Evolutionary conservation across 768 basidiomycete genomes (phyloP).

Genomic region (Calocybe cyanea): DNA sequence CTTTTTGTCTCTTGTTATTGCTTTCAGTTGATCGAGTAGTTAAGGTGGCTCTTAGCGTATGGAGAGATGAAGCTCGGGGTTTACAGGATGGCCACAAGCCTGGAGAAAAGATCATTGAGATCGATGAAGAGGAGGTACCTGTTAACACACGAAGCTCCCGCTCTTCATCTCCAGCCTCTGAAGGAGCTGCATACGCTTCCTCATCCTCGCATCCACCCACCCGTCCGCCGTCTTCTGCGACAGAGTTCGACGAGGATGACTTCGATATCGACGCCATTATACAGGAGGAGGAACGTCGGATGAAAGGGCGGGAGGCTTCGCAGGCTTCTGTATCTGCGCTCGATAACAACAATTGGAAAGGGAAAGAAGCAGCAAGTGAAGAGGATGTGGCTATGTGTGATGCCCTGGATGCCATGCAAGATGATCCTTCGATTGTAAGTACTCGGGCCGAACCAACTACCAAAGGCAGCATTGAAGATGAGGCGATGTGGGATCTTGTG

Average conservation of each 20-base stretch:
- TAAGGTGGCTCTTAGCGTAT: constrained; percentile 70
- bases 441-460: too few relatives aligned
- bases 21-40: constrained; percentile 5
- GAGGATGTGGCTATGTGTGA: constrained; percentile 73
- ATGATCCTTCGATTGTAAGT: background rate
- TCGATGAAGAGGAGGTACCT: constrained; percentile 19
- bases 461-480: constrained; percentile 35
- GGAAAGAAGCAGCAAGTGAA: constrained; percentile 16
- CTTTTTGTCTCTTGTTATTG: background rate
- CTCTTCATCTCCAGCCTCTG: constrained; percentile 19
- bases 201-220: constrained; percentile 29
- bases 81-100: constrained; percentile 20
- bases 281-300: constrained; percentile 36
- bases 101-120: constrained; percentile 17
- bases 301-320: constrained; percentile 13
- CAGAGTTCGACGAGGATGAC: constrained; percentile 37
- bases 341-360: background rate
- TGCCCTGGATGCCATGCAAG: constrained; percentile 45
- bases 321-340: background rate
- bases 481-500: constrained; percentile 74
- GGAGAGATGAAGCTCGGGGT: constrained; percentile 65
- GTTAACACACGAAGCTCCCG: constrained; percentile 9
- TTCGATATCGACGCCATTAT: constrained; percentile 53
- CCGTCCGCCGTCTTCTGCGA: constrained; percentile 38
- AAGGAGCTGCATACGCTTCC: constrained; percentile 27